Evolutionary conservation across 768 basidiomycete species (phyloP).

Genomic region (Kwoniella sp.): DNA sequence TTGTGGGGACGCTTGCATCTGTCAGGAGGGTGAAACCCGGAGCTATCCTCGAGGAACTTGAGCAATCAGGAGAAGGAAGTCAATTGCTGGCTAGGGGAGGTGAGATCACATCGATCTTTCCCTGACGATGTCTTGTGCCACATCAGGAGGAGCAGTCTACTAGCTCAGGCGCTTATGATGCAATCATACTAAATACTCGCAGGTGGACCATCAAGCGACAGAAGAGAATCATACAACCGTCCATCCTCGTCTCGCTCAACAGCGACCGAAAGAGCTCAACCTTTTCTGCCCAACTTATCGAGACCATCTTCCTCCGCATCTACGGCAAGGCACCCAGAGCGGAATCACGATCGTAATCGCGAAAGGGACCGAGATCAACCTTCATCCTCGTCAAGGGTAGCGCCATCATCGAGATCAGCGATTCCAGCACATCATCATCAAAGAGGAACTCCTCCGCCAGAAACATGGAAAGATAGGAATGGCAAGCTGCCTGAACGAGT

Average conservation of each 20-base stretch:
- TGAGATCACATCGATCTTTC: conserved; percentile 7
- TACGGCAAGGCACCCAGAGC: not conserved
- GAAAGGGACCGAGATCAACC: conserved; percentile 11
- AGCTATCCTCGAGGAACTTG: conserved; percentile 48
- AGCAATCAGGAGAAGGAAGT: conserved; percentile 41
- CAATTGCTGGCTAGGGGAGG: conserved; percentile 27
- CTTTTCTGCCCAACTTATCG: not conserved
- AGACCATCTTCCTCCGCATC: conserved; percentile 11
- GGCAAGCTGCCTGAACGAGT: conserved; percentile 30
- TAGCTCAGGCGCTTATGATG: too few relatives aligned
- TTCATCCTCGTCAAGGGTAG: conserved; percentile 8
- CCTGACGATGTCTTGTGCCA: not conserved
- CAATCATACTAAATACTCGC: too few relatives aligned
- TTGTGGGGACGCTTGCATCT: conserved; percentile 50
- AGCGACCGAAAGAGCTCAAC: not conserved
- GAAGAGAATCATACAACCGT: not conserved
- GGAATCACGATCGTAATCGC: not conserved
- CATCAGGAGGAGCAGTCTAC: too few relatives aligned
- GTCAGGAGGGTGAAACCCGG: conserved; percentile 45
- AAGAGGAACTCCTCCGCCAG: not conserved
- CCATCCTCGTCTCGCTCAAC: conserved; percentile 17
- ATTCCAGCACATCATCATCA: not conserved
- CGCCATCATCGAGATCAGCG: not conserved
- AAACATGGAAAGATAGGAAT: conserved; percentile 12
- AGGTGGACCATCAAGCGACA: conserved; percentile 17